Conservation (phyloP, 257 asterid species). For the Solanum okadae region DNA sequence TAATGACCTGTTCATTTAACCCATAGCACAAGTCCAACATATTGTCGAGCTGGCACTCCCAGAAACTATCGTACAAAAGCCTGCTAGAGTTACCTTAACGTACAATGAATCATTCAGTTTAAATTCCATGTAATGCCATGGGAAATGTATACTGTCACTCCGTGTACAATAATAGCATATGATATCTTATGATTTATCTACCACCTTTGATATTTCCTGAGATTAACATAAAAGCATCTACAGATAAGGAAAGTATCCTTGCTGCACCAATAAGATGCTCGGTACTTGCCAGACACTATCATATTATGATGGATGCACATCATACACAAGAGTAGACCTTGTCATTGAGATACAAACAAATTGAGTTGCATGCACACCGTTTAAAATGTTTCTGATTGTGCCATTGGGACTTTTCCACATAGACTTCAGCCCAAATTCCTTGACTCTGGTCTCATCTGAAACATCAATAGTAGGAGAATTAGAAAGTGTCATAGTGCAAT, state of each 20-base stretch:
- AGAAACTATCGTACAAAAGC: neutral
- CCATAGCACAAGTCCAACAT: neutral
- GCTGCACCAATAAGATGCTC: neutral
- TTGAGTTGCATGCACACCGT: constrained; percentile 36
- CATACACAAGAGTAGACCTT: neutral
- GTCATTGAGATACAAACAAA: neutral
- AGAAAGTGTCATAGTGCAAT: neutral
- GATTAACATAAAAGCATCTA: neutral
- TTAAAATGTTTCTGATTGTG: constrained; percentile 78
- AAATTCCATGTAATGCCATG: neutral
- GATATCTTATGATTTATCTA: neutral
- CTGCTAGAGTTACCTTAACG: neutral
- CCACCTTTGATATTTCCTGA: neutral
- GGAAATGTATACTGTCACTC: neutral
- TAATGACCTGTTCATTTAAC: neutral
- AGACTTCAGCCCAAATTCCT: constrained; percentile 73
- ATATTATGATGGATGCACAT: neutral
- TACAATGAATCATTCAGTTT: neutral
- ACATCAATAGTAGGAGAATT: neutral
- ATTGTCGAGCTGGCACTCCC: neutral
- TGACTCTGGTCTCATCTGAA: constrained; percentile 81
- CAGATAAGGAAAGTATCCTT: neutral
- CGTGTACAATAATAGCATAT: neutral
- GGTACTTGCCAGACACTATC: neutral
- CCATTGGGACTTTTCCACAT: constrained; percentile 99